These are phyloP conservation scores for Moricandia arvensis DNA, from an alignment of 345 rosid species.

Conservation along the genomic window DNA sequence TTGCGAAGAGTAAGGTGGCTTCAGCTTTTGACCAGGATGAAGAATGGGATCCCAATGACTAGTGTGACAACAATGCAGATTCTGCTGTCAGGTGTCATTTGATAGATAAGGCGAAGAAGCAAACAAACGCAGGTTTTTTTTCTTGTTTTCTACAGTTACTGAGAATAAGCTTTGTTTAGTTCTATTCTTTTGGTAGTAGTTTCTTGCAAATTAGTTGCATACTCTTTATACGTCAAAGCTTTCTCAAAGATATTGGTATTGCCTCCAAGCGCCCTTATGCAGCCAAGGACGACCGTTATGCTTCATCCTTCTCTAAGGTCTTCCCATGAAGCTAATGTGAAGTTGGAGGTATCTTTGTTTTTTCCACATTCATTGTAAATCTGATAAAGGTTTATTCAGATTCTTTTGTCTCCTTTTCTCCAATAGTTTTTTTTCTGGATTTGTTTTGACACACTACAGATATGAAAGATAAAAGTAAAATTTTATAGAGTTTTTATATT, in stretches of 20 bases:
- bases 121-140: conserved; percentile 37
- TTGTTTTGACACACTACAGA: conserved; percentile 34
- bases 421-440: conserved; percentile 18
- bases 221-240: conserved; percentile 17
- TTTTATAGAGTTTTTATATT: background rate
- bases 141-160: conserved; percentile 26
- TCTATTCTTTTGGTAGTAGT: conserved; percentile 26
- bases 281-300: conserved; percentile 6
- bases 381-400: conserved; percentile 32
- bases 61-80: conserved; percentile 28
- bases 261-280: conserved; percentile 22
- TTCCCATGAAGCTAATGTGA: conserved; percentile 29
- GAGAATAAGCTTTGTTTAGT: background rate
- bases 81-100: background rate
- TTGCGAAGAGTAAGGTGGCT: conserved; percentile 44
- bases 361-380: conserved; percentile 34
- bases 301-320: conserved; percentile 23
- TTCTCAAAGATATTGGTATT: conserved; percentile 32
- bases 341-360: conserved; percentile 35
- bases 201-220: conserved; percentile 26
- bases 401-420: conserved; percentile 31
- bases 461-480: conserved; percentile 29
- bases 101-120: background rate
- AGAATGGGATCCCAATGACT: conserved; percentile 97
- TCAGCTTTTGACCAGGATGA: conserved; percentile 68